Conservation (phyloP, 257 asterid genomes). For the Striga asiatica region DNA sequence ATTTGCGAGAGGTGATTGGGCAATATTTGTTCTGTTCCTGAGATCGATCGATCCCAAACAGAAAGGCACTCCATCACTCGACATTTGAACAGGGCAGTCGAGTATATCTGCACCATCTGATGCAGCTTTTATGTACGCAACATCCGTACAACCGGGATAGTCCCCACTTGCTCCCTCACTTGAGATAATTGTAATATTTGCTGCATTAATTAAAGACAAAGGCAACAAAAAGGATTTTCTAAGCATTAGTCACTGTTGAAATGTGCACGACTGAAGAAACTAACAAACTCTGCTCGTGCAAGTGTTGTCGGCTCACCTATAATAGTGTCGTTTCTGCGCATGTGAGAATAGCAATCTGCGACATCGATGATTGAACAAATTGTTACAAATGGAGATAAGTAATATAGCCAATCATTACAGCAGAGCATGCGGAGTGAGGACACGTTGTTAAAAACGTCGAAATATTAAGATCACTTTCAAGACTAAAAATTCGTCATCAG, state of each 20-base stretch:
- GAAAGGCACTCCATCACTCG: constrained; percentile 54
- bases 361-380: constrained; percentile 3
- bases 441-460: background rate
- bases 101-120: constrained; percentile 63
- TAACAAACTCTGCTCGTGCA: background rate
- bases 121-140: constrained; percentile 53
- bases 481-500: background rate
- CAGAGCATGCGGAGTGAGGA: too few relatives aligned
- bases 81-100: constrained; percentile 77
- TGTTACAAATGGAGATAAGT: background rate
- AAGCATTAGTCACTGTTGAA: background rate
- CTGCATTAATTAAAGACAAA: constrained; percentile 28
- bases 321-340: constrained; percentile 34
- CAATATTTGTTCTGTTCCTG: constrained; percentile 34
- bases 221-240: background rate
- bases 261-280: background rate
- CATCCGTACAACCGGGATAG: constrained; percentile 73
- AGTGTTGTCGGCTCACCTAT: constrained; percentile 32
- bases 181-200: constrained; percentile 39
- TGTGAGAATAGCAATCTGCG: constrained; percentile 72
- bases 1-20: constrained; percentile 27
- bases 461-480: too few relatives aligned
- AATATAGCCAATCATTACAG: background rate
- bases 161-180: constrained; percentile 81
- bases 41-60: constrained; percentile 73